Evolutionary conservation across 805 yeast genomes (phyloP).

Genomic region (Ogataea zsoltii): DNA sequence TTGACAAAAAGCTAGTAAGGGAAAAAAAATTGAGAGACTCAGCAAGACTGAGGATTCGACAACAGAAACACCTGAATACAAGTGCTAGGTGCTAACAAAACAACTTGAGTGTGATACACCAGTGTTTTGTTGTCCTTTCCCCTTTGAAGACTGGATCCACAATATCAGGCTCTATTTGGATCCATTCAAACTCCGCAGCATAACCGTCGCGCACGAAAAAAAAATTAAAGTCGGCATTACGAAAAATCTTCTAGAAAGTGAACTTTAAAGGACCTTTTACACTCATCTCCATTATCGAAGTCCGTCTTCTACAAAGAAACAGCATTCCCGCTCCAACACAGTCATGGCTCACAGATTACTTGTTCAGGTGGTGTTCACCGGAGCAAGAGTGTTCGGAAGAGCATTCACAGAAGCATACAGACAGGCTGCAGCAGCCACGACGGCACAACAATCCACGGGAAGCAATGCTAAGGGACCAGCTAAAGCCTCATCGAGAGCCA

Average conservation of each 20-base stretch:
- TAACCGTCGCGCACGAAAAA: conserved; percentile 4
- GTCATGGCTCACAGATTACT: conserved; percentile 84
- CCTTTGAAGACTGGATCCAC: too few relatives aligned
- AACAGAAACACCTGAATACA: too few relatives aligned
- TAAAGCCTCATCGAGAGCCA: conserved; percentile 44
- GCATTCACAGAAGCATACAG: conserved; percentile 97
- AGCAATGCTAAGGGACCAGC: conserved; percentile 34
- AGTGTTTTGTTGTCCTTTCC: too few relatives aligned
- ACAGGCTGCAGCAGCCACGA: conserved; percentile 94
- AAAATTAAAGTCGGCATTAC: neutral
- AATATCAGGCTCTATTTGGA: too few relatives aligned
- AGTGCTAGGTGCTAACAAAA: too few relatives aligned
- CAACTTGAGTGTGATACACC: too few relatives aligned
- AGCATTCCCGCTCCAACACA: neutral
- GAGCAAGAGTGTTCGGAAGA: conserved; percentile 92
- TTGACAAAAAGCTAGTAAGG: neutral
- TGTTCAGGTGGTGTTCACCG: conserved; percentile 87
- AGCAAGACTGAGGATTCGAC: neutral
- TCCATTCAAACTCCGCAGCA: neutral
- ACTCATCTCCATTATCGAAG: too few relatives aligned
- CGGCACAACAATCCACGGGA: conserved; percentile 56
- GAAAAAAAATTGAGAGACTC: neutral
- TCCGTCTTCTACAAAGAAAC: too few relatives aligned
- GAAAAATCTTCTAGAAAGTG: conserved; percentile 5
- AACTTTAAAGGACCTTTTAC: too few relatives aligned